Evolutionary conservation across 2,329 filamentous ascomycete species (phyloP), one percentile per base, ranked within the genome.

Genomic region (Penicillium sp.): DNA sequence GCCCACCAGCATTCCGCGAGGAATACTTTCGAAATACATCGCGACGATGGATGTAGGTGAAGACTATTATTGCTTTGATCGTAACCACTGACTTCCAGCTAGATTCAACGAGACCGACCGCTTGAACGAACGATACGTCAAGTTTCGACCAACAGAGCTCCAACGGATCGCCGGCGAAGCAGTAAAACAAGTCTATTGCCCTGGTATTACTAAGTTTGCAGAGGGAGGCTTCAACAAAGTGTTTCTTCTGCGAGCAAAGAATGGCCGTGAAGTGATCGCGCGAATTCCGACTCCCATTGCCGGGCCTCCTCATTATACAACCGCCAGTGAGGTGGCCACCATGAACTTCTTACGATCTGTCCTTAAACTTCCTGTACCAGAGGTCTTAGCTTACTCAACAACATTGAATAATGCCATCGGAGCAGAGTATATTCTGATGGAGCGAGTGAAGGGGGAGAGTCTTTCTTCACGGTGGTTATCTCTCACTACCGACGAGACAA

Each of bases 341-440:
- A 64, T 65, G 39, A 32, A 63, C 23, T 69, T 70, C 54, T 52
- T 70, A 15, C 62, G 64, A 41, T 15, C 6, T 59, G 21, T 67
- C 23, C 23, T 25, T 5, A 25, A 25, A 29, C 27, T 29, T 8
- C 27, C 27, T 1, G 27, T 8, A 29, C 27, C 74, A 0, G 57
- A 69, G 49, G 54, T 77, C 32, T 66, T 73, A 38, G 59, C 60
- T 21, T 75, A 75, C 58, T 76, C 68, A 15, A 34, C 67, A 34
- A 66, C 64, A 25, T 55, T 60, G 5, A 61, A 72, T 18, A 77
- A 77, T 57, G 56, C 71, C 9, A 68, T 75, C 41, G 71, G 73
- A 18, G 70, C 72, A 46, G 73, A 75, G 58, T 78, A 74, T 51
- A 72, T 79, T 27, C 62, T 78, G n/a, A 76, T 77, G 69, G 72